Conservation (phyloP, 352 stramenopile genomes). For the Phytopythium oedochilum region DNA sequence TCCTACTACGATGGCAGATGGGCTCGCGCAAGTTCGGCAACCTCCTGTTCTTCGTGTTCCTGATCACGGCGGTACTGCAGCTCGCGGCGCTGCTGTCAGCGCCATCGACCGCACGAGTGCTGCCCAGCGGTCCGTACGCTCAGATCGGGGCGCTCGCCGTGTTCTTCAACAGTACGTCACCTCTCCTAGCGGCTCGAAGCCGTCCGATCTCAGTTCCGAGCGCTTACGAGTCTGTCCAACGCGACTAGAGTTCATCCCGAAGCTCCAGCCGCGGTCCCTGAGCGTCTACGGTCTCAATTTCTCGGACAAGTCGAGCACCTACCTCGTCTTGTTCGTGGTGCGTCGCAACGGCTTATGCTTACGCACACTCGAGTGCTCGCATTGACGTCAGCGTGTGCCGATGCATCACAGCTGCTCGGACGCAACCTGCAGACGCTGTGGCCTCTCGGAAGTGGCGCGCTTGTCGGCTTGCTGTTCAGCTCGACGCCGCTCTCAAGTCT, state of each 20-base stretch:
- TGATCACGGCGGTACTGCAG: slow-evolving; percentile 43
- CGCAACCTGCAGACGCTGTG: slow-evolving; percentile 51
- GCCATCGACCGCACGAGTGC: slow-evolving; percentile 26
- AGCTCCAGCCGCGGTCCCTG: slow-evolving; percentile 57
- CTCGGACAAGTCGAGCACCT: slow-evolving; percentile 80
- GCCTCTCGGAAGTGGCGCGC: slow-evolving; percentile 51
- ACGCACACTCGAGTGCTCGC: no score
- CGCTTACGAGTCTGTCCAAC: no score
- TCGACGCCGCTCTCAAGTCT: slow-evolving; percentile 65
- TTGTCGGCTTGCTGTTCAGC: slow-evolving; percentile 65
- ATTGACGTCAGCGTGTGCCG: no score
- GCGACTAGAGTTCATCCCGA: slow-evolving; percentile 81
- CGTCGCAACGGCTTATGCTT: not conserved
- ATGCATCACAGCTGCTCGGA: slow-evolving; percentile 59
- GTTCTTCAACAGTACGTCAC: slow-evolving; percentile 70
- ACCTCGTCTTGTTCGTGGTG: slow-evolving; percentile 72
- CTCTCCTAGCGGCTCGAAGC: not conserved
- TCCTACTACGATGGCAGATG: slow-evolving; percentile 30
- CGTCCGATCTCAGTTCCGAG: not conserved
- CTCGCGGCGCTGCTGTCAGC: slow-evolving; percentile 35
- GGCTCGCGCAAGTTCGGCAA: slow-evolving; percentile 85
- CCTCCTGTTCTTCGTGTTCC: slow-evolving; percentile 56
- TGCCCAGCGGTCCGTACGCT: slow-evolving; percentile 65
- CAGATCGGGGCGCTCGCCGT: slow-evolving; percentile 67
- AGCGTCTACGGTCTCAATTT: slow-evolving; percentile 69